These are phyloP conservation scores for Neurospora crassa DNA, from an alignment of 2,329 filamentous ascomycete genomes.

Conservation along the genomic window DNA sequence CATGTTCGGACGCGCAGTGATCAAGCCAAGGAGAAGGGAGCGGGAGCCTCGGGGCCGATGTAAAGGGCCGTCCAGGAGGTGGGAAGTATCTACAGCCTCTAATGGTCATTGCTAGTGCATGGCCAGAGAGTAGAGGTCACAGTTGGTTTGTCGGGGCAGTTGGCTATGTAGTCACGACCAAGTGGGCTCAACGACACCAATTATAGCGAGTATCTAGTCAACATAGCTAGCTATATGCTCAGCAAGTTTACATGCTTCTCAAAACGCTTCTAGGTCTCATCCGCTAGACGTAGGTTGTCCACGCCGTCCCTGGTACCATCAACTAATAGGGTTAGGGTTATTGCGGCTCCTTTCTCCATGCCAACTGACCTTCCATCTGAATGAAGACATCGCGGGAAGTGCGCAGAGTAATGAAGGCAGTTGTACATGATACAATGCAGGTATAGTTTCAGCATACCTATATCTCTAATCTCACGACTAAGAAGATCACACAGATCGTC, in stretches of 20 bases:
- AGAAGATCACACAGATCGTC: background rate
- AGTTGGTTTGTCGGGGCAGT: slow-evolving; percentile 11
- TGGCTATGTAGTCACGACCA: slow-evolving; percentile 17
- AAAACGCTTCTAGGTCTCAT: background rate
- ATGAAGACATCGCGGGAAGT: background rate
- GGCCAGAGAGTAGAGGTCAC: slow-evolving; percentile 9
- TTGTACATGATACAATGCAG: background rate
- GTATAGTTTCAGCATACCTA: background rate
- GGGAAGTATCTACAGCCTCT: slow-evolving; percentile 7
- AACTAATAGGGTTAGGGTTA: background rate
- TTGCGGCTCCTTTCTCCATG: background rate
- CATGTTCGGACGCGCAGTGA: slow-evolving; percentile 5
- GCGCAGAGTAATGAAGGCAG: background rate
- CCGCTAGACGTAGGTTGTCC: background rate
- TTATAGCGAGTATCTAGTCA: background rate
- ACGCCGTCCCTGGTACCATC: background rate
- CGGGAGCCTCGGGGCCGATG: background rate
- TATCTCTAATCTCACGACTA: background rate
- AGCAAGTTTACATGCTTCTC: background rate
- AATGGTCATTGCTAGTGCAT: slow-evolving; percentile 23
- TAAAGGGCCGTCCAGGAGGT: slow-evolving; percentile 3
- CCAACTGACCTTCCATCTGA: background rate
- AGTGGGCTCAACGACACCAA: slow-evolving; percentile 15
- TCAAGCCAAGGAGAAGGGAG: slow-evolving; percentile 8
- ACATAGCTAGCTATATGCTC: background rate